Evolutionary conservation across 495 filamentous ascomycete species (phyloP).

Genomic region (Penicillium herquei): DNA sequence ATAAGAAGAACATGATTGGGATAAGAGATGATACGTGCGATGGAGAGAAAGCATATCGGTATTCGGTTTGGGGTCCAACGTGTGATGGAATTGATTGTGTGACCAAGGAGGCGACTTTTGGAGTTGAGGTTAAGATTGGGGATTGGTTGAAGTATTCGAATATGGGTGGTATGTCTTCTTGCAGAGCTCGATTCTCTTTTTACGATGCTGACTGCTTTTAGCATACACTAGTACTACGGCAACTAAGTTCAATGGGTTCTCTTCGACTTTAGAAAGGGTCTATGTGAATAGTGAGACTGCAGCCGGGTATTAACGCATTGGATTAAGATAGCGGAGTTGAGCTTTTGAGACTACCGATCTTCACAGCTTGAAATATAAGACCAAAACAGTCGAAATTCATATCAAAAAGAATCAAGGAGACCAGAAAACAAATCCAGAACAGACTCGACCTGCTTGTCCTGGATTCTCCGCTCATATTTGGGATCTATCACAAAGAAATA

Average conservation of each 20-base stretch:
- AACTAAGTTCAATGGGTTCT: conserved; percentile 33
- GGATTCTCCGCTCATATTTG: too few species aligned
- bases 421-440: too few species aligned
- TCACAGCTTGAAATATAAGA: too few species aligned
- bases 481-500: too few species aligned
- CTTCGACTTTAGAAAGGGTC: conserved; percentile 8
- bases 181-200: not conserved
- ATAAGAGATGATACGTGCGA: not conserved
- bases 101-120: conserved; percentile 12
- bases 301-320: not conserved
- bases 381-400: too few species aligned
- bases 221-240: conserved; percentile 28
- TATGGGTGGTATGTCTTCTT: conserved; percentile 30
- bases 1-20: not conserved
- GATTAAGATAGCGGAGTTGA: not conserved
- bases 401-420: too few species aligned
- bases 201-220: not conserved
- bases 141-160: conserved; percentile 36
- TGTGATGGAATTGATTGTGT: conserved; percentile 35
- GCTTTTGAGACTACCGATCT: too few species aligned
- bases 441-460: too few species aligned
- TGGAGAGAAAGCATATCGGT: conserved; percentile 9
- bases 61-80: conserved; percentile 39
- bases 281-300: conserved; percentile 19
- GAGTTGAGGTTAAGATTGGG: conserved; percentile 25